Conservation (phyloP, 176 grass and related monocot species). For the Oryza brachyantha region DNA sequence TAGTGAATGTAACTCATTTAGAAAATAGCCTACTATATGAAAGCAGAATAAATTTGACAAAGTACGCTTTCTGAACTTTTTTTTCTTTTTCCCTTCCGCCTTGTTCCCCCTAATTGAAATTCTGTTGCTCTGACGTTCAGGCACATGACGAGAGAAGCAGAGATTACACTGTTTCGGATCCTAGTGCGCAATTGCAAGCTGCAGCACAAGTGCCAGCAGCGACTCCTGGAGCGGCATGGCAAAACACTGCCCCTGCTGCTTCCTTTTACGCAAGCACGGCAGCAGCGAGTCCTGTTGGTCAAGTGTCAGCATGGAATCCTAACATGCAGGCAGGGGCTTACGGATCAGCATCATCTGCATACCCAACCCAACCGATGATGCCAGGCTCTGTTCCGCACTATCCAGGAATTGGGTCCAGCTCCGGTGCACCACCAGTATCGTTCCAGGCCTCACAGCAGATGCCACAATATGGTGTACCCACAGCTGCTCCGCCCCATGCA, state of each 20-base stretch:
- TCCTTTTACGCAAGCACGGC: conserved; percentile 45
- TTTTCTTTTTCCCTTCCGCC: background rate
- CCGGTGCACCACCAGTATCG: conserved; percentile 7
- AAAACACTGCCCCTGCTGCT: conserved; percentile 41
- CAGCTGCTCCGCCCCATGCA: conserved; percentile 28
- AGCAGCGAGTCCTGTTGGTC: conserved; percentile 40
- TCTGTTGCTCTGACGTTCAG: conserved; percentile 37
- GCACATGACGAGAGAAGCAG: conserved; percentile 82
- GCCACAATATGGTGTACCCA: conserved; percentile 39
- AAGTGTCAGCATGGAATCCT: conserved; percentile 62
- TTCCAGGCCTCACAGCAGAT: conserved; percentile 48
- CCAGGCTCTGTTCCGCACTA: conserved; percentile 31
- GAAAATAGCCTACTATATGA: conserved; percentile 32
- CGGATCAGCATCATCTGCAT: conserved; percentile 27
- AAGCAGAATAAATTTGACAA: conserved; percentile 29
- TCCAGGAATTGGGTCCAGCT: conserved; percentile 35
- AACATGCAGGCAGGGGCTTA: conserved; percentile 50
- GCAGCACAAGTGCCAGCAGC: conserved; percentile 37
- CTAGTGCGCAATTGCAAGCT: conserved; percentile 38
- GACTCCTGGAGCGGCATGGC: conserved; percentile 53
- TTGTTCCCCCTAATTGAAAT: conserved; percentile 13
- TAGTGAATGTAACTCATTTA: conserved; percentile 34
- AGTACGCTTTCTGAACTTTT: conserved; percentile 39
- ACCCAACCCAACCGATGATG: conserved; percentile 40
- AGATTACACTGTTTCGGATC: conserved; percentile 70